Base-by-base conservation (phyloP, 257 asterid species). In the Fraxinus quadrangulata region DNA sequence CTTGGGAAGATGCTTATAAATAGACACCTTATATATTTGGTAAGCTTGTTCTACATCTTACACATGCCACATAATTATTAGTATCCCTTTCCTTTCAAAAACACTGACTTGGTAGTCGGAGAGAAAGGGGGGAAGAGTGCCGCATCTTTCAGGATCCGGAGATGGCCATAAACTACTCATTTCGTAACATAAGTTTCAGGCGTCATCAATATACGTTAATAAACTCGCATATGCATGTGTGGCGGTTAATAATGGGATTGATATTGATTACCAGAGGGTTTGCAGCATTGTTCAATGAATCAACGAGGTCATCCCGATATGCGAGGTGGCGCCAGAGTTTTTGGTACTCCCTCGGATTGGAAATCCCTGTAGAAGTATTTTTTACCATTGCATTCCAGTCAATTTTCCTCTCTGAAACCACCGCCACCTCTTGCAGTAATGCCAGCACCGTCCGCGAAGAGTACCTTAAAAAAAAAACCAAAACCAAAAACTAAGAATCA, bases 241-340 rank as follows among this genome's bases (percentile, higher is more conserved):
- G 11, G 67, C 1, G 34, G 34, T 5, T 39, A 63, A 9, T 11
- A 24, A 26, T 36, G 5, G 14, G 10, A 30, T 0, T 13, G 4
- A 34, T 30, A 39, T 68, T 72, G 45, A 88, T 79, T 26, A 91
- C 98, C 87, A 85, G 24, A 70, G 91, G 96, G 77, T 82, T 70
- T 12, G 89, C 82, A 74, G 56, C 88, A 69, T 75, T 75, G n/a
- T 83, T 89, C 9, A 78, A 47, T 45, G 77, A 84, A 77, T 92
- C 94, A 1, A 61, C 66, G 82, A 94, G 87, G 77, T 84, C 75
- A 65, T 91, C 82, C 0, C 88, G 92, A 79, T 94, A 94, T 6
- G 98, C 97, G 79, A 94, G 85, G 85, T 91, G 93, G 56, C 98
- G 93, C 97, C 97, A 94, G 59, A 94, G 79, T 90, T 83, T 86